These are phyloP conservation scores for Diutina siamensis DNA, from an alignment of 1,139 yeast genomes.

Conservation along the genomic window DNA sequence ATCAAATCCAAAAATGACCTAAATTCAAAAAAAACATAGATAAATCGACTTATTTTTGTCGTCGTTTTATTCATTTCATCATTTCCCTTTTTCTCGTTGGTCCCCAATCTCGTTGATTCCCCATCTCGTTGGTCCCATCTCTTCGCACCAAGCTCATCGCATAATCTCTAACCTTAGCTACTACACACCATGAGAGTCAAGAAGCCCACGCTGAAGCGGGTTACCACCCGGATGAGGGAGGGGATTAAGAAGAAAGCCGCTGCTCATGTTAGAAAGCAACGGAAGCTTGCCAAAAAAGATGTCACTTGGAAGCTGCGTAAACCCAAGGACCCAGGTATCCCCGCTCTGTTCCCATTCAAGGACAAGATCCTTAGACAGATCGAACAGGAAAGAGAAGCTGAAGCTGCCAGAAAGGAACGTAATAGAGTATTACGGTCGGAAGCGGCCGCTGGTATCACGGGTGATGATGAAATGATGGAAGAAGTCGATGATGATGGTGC, in stretches of 20 bases:
- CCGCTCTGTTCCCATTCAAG: slow-evolving; percentile 89
- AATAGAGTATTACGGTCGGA: slow-evolving; percentile 34
- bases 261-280: slow-evolving; percentile 81
- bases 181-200: slow-evolving; percentile 28
- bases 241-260: slow-evolving; percentile 94
- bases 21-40: too few species aligned
- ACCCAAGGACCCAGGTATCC: slow-evolving; percentile 88
- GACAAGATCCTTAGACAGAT: slow-evolving; percentile 71
- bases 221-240: slow-evolving; percentile 85
- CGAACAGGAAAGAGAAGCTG: slow-evolving; percentile 57
- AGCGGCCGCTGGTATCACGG: slow-evolving; percentile 36
- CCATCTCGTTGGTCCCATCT: neutral
- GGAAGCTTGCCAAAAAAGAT: slow-evolving; percentile 74
- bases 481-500: slow-evolving; percentile 31
- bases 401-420: slow-evolving; percentile 47
- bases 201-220: slow-evolving; percentile 76
- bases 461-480: slow-evolving; percentile 23
- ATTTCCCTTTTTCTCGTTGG: too few species aligned
- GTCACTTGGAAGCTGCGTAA: slow-evolving; percentile 83
- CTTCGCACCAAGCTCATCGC: neutral
- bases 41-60: too few species aligned
- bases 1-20: too few species aligned
- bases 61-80: too few species aligned
- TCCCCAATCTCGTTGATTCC: too few species aligned
- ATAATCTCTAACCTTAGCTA: neutral